Conservation (phyloP, 139 green algal species). For the Mesostigma viride region DNA sequence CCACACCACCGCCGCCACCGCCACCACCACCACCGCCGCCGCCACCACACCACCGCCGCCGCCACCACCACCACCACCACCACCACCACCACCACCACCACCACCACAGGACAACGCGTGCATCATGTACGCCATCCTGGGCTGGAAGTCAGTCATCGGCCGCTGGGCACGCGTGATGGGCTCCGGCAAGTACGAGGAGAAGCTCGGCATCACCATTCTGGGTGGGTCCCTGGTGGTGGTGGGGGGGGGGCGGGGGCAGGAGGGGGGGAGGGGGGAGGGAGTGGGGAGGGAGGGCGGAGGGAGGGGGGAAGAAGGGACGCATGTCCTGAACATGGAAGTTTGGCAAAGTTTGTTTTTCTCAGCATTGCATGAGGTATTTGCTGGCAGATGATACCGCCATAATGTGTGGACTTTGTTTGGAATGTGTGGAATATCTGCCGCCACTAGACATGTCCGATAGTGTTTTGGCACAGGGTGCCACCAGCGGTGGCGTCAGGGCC, state of each 20-base stretch:
- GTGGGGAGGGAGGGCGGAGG: not conserved
- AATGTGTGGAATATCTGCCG: too few species aligned
- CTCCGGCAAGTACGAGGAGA: constrained; percentile 25
- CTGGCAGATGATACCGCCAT: not conserved
- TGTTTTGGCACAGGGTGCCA: too few species aligned
- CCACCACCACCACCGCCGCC: too few species aligned
- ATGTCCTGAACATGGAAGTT: not conserved
- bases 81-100: too few species aligned
- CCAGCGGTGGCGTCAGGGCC: too few species aligned
- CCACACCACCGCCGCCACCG: too few species aligned
- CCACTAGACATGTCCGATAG: too few species aligned
- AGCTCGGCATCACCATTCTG: constrained; percentile 33
- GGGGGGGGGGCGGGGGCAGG: too few species aligned
- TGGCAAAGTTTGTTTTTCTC: not conserved
- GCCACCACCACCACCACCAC: too few species aligned
- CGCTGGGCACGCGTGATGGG: constrained; percentile 33
- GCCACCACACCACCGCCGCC: too few species aligned
- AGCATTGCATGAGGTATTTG: not conserved
- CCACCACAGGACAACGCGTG: constrained; percentile 38
- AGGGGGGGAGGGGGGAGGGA: not conserved
- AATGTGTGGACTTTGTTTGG: not conserved
- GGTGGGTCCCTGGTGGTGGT: constrained; percentile 1
- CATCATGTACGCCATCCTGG: constrained; percentile 32
- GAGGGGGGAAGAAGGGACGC: too few species aligned
- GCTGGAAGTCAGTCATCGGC: constrained; percentile 32